Percentiles rank a stretch among this genome's conserved stretches.
Evolutionary conservation across 2,329 filamentous ascomycete genomes (phyloP).

Genomic region (Claviceps pusilla): DNA sequence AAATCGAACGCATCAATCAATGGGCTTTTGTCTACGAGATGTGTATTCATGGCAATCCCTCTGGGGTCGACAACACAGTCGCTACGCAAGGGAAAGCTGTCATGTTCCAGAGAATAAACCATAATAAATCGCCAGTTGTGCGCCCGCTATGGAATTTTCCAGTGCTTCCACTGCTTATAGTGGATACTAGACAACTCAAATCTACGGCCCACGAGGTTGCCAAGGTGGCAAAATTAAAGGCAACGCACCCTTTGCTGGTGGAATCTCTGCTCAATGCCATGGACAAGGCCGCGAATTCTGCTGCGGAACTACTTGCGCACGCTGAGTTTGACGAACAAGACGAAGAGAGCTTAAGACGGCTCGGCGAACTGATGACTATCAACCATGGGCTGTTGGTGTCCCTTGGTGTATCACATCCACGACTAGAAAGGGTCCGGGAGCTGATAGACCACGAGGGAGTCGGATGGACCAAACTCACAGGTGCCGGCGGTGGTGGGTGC

Average conservation of each 20-base stretch:
- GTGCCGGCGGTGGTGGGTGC: conserved; percentile 88
- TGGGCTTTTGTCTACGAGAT: conserved; percentile 97
- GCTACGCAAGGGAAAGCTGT: conserved; percentile 88
- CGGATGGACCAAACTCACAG: conserved; percentile 95
- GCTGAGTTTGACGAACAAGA: conserved; percentile 53
- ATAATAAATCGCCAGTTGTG: conserved; percentile 61
- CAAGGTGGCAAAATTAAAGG: conserved; percentile 64
- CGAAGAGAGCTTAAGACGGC: conserved; percentile 47
- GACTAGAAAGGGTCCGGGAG: conserved; percentile 80
- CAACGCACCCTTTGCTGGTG: conserved; percentile 60
- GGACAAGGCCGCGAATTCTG: conserved; percentile 50
- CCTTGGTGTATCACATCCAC: conserved; percentile 85
- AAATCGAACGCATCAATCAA: conserved; percentile 88
- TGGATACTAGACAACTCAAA: conserved; percentile 78
- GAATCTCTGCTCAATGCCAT: conserved; percentile 74
- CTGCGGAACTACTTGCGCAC: conserved; percentile 38
- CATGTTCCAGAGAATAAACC: conserved; percentile 69
- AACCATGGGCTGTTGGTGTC: conserved; percentile 90
- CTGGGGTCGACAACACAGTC: conserved; percentile 93
- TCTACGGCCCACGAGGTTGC: conserved; percentile 74
- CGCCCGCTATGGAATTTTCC: conserved; percentile 74
- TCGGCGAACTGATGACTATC: conserved; percentile 81
- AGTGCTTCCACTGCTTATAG: conserved; percentile 74
- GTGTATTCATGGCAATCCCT: conserved; percentile 94
- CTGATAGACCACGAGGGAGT: conserved; percentile 78